These are phyloP conservation scores for Thalassiosira ordinaria DNA, from an alignment of 352 stramenopile species.

Conservation along the genomic window DNA sequence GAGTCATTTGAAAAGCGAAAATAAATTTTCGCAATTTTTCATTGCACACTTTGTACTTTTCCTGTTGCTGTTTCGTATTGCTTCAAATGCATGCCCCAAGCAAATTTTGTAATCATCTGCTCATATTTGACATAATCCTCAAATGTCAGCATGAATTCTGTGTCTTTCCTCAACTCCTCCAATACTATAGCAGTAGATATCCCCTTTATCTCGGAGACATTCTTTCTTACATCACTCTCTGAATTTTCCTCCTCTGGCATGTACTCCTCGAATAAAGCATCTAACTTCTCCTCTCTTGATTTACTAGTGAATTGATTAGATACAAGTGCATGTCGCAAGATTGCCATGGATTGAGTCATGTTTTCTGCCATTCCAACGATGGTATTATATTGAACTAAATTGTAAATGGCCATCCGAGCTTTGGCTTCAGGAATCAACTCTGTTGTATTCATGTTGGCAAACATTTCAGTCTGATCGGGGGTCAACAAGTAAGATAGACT, in stretches of 20 bases:
- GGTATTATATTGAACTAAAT: slow-evolving; percentile 66
- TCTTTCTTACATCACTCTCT: background rate
- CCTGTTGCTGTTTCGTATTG: slow-evolving; percentile 31
- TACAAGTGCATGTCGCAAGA: slow-evolving; percentile 57
- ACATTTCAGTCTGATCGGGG: slow-evolving; percentile 41
- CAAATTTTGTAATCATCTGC: slow-evolving; percentile 63
- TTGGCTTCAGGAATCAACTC: slow-evolving; percentile 25
- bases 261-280: slow-evolving; percentile 28
- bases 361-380: slow-evolving; percentile 66
- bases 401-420: slow-evolving; percentile 37
- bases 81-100: slow-evolving; percentile 51
- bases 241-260: background rate
- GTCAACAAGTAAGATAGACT: slow-evolving; percentile 63
- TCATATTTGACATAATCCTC: slow-evolving; percentile 60
- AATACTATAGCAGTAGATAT: slow-evolving; percentile 54
- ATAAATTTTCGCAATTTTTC: too few species aligned
- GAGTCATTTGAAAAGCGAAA: too few species aligned
- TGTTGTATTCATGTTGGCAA: slow-evolving; percentile 11
- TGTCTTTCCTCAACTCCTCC: slow-evolving; percentile 55
- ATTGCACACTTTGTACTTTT: too few species aligned
- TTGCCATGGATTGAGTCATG: slow-evolving; percentile 59
- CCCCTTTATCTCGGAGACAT: background rate
- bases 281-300: slow-evolving; percentile 1
- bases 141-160: slow-evolving; percentile 47
- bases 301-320: background rate